Percentiles rank a stretch among this genome's conserved stretches.
Conservation (phyloP, 1,284 basidiomycete genomes). For the Apiotrichum laibachii region DNA sequence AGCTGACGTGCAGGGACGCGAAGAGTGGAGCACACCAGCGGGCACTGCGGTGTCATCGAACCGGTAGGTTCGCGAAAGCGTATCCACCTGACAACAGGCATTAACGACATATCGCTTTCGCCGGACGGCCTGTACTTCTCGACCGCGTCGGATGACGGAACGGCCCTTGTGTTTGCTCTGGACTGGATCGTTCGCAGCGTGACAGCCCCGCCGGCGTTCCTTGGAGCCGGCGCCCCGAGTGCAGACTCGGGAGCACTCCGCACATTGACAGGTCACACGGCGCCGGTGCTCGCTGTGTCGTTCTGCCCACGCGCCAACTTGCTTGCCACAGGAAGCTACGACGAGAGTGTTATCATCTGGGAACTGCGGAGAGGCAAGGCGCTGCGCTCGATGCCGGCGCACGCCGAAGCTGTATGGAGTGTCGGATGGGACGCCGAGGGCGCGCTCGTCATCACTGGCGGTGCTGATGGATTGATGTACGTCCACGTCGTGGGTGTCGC, state of each 20-base stretch:
- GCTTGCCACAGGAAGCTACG: conserved; percentile 86
- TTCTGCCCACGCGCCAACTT: conserved; percentile 86
- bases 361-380: conserved; percentile 81
- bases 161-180: conserved; percentile 11
- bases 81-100: conserved; percentile 54
- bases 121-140: conserved; percentile 74
- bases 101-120: conserved; percentile 87
- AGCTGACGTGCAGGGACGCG: conserved; percentile 32
- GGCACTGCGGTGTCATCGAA: conserved; percentile 29
- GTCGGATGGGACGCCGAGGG: conserved; percentile 93
- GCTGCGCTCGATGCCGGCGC: conserved; percentile 81
- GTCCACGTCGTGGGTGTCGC: conserved; percentile 41
- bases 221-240: not conserved
- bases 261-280: conserved; percentile 77
- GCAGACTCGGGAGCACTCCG: conserved; percentile 34
- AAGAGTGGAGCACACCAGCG: conserved; percentile 31
- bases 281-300: conserved; percentile 87
- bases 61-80: conserved; percentile 22
- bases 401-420: conserved; percentile 92
- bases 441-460: conserved; percentile 85
- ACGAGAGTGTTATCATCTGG: conserved; percentile 94
- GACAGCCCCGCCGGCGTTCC: not conserved
- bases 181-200: conserved; percentile 11
- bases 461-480: conserved; percentile 95
- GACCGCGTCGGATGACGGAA: conserved; percentile 77